Evolutionary conservation across 257 asterid genomes (phyloP).

Genomic region (Thymus quinquecostatus): DNA sequence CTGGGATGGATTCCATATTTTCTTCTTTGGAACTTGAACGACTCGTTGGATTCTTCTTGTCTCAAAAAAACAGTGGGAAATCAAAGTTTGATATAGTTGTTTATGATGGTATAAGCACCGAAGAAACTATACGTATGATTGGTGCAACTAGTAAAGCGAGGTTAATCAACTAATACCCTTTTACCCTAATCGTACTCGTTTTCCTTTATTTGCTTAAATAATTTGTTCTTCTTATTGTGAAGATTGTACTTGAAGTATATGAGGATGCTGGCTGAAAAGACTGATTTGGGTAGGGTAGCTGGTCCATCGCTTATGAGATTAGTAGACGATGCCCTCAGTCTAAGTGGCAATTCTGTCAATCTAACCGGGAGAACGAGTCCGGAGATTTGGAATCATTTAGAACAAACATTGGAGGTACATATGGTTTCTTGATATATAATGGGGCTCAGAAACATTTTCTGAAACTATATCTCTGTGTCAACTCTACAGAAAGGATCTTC

Average conservation of each 20-base stretch:
- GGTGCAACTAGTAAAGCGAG: constrained; percentile 85
- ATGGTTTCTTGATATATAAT: constrained; percentile 9
- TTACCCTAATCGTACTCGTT: not conserved
- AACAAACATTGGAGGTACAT: constrained; percentile 63
- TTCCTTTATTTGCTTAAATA: constrained; percentile 16
- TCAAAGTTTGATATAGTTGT: constrained; percentile 65
- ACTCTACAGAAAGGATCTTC: constrained; percentile 75
- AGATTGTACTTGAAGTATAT: constrained; percentile 84
- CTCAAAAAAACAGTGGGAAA: constrained; percentile 40
- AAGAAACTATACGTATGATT: constrained; percentile 84
- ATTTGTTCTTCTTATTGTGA: constrained; percentile 28
- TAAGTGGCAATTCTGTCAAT: constrained; percentile 49
- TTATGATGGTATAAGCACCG: constrained; percentile 84
- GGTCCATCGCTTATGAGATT: constrained; percentile 91
- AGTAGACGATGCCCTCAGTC: constrained; percentile 68
- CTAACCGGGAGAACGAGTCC: constrained; percentile 73
- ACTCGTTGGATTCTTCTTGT: constrained; percentile 52
- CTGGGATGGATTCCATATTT: constrained; percentile 98
- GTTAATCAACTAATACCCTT: constrained; percentile 39
- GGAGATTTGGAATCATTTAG: constrained; percentile 79
- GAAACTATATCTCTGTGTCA: constrained; percentile 13
- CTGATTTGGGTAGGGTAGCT: constrained; percentile 88
- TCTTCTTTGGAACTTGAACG: constrained; percentile 75
- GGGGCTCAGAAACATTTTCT: constrained; percentile 2
- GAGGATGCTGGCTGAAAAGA: constrained; percentile 81